These are phyloP conservation scores for Saccharomycopsis microspora DNA, from an alignment of 805 yeast genomes.

Conservation along the genomic window DNA sequence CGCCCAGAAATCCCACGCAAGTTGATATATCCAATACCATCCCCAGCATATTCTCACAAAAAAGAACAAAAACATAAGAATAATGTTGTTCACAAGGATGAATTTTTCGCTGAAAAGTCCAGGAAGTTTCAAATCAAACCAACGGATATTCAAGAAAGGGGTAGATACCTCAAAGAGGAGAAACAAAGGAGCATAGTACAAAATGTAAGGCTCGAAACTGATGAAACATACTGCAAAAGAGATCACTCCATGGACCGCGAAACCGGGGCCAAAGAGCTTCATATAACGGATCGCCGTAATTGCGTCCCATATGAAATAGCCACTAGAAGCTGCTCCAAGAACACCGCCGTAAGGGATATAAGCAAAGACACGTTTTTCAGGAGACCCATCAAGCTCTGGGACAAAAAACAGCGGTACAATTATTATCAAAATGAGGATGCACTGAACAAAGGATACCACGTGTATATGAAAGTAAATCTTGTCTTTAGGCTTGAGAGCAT, in stretches of 20 bases:
- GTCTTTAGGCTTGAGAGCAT: constrained; percentile 27
- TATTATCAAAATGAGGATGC: constrained; percentile 48
- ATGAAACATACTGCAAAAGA: constrained; percentile 63
- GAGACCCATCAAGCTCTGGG: constrained; percentile 23
- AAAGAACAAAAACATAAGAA: constrained; percentile 57
- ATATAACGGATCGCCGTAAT: constrained; percentile 49
- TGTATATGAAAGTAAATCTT: constrained; percentile 73
- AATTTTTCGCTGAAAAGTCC: constrained; percentile 39
- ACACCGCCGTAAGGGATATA: constrained; percentile 61
- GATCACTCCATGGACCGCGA: constrained; percentile 66
- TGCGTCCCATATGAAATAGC: constrained; percentile 83
- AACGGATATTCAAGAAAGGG: constrained; percentile 80
- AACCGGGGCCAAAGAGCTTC: constrained; percentile 51
- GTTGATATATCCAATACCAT: constrained; percentile 45
- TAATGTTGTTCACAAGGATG: constrained; percentile 51
- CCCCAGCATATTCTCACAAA: constrained; percentile 73
- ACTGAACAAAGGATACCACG: constrained; percentile 77
- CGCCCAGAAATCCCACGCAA: constrained; percentile 37
- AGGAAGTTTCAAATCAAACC: constrained; percentile 73
- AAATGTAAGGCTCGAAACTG: constrained; percentile 57
- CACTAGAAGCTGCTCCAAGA: constrained; percentile 52
- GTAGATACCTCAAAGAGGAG: constrained; percentile 76
- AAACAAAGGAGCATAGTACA: constrained; percentile 70
- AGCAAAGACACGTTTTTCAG: constrained; percentile 43
- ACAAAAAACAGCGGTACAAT: constrained; percentile 55